Evolutionary conservation across 2,329 filamentous ascomycete genomes (phyloP), one percentile per base, ranked within the genome.

Genomic region (Xylariaceae sp.): DNA sequence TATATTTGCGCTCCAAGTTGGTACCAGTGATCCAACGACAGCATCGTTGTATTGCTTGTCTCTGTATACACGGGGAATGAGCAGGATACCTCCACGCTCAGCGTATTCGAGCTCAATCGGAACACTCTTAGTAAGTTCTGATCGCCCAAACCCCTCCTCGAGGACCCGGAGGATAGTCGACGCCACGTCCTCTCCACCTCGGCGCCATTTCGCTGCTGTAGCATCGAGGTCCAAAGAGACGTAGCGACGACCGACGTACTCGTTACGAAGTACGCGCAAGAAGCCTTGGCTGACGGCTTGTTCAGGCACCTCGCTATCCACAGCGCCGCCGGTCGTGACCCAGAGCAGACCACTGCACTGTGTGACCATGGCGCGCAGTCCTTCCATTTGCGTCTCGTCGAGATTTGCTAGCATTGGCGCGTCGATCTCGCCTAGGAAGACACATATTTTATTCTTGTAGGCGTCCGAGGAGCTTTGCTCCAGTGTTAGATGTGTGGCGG

Each of bases 161-260:
- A 51, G 44, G 12, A 52, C 51, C 4, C 39, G 44, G 6, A 37
- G 17, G 34, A 51, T 52, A 6, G 41, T 33, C 4, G 44, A 27
- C 22, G n/a, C 25, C 5, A 29, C 27, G 20, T 22, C 37, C 8
- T 7, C n/a, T n/a, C n/a, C n/a, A n/a, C n/a, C n/a, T n/a, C n/a
- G n/a, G 22, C 16, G 25, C 46, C 49, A 44, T 3, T 45, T n/a
- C 36, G 36, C n/a, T 12, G 29, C 22, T 21, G 19, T 12, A 19
- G 54, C 53, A 21, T 60, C 59, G 5, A 61, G 45, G 25, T 62
- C 60, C 8, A 62, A 44, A 1, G 56, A 48, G 11, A 57, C n/a
- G 40, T 53, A 57, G 2, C 32, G 45, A 6, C 44, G 47, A 4
- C 51, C 50, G 2, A 36, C 22, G 27, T 58, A 42, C 38, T 62